Percentiles rank a stretch among this genome's conserved stretches.
Evolutionary conservation across 306 rosid genomes (phyloP).

Genomic region (Quercus wislizeni): DNA sequence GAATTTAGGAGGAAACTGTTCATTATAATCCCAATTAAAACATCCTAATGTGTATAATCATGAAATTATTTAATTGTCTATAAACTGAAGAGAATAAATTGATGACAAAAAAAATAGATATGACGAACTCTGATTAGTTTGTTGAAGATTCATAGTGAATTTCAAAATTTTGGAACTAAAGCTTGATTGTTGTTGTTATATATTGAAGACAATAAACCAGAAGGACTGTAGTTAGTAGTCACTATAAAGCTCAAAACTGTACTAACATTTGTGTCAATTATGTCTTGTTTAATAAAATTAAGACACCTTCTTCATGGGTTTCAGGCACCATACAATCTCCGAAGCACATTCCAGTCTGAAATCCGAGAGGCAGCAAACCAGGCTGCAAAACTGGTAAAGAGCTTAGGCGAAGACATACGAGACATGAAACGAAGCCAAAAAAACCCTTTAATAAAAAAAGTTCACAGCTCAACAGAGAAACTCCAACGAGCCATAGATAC

Average conservation of each 20-base stretch:
- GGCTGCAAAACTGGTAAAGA: constrained; percentile 59
- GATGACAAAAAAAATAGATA: too few species aligned
- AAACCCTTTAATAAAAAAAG: constrained; percentile 32
- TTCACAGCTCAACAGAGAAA: constrained; percentile 49
- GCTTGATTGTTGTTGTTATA: too few species aligned
- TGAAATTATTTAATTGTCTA: too few species aligned
- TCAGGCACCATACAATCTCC: constrained; percentile 66
- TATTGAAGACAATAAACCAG: not conserved
- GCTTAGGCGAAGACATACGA: constrained; percentile 53
- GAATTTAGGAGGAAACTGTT: not conserved
- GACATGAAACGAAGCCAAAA: constrained; percentile 43
- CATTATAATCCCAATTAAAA: not conserved
- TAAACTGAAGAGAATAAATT: not conserved
- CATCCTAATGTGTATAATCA: not conserved
- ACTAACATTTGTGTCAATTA: not conserved
- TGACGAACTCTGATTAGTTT: too few species aligned
- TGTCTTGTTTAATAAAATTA: not conserved
- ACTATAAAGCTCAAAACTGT: not conserved
- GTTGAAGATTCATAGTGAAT: too few species aligned
- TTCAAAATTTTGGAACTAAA: too few species aligned
- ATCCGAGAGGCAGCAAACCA: constrained; percentile 53
- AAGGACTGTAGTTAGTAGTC: not conserved
- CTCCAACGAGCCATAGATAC: constrained; percentile 57
- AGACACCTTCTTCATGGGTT: not conserved
- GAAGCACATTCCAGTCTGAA: constrained; percentile 50